Percentiles rank a stretch among this genome's conserved stretches.
Evolutionary conservation across 2,329 filamentous ascomycete genomes (phyloP).

Genomic region (Xylaria hypoxylon): DNA sequence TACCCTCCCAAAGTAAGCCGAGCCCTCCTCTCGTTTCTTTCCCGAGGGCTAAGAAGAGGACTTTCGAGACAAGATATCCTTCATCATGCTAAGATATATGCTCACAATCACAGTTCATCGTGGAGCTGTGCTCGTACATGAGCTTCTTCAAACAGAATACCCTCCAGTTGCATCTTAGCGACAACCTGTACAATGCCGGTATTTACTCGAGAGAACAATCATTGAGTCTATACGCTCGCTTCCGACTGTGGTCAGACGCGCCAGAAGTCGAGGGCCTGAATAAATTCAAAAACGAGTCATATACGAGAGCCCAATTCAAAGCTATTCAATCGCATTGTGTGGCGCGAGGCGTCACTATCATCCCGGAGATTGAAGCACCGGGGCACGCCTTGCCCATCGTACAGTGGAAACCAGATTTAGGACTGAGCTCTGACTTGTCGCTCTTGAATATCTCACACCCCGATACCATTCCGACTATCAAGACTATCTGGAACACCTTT

Average conservation of each 20-base stretch:
- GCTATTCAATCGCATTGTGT: constrained; percentile 65
- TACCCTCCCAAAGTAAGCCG: constrained; percentile 59
- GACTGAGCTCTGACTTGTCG: constrained; percentile 58
- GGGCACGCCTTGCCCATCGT: constrained; percentile 67
- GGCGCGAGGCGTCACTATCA: constrained; percentile 65
- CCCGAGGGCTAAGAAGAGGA: background rate
- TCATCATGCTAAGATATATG: background rate
- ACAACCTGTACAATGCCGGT: constrained; percentile 64
- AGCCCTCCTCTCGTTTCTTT: background rate
- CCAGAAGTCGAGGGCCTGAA: constrained; percentile 61
- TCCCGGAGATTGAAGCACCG: constrained; percentile 70
- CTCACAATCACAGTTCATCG: constrained; percentile 56
- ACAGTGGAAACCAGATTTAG: constrained; percentile 70
- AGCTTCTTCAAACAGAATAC: constrained; percentile 72
- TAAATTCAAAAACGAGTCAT: constrained; percentile 65
- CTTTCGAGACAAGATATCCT: background rate
- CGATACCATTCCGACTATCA: constrained; percentile 64
- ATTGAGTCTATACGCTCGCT: constrained; percentile 65
- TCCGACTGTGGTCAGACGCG: constrained; percentile 64
- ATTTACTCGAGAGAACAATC: constrained; percentile 61
- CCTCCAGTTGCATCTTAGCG: constrained; percentile 68
- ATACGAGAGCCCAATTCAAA: constrained; percentile 63
- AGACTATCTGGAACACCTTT: constrained; percentile 65
- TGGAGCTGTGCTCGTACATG: constrained; percentile 69
- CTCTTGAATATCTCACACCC: constrained; percentile 67